Percentiles rank a stretch among this genome's conserved stretches.
Conservation (phyloP, 2,329 filamentous ascomycete species). For the Fusarium phyllophilum region DNA sequence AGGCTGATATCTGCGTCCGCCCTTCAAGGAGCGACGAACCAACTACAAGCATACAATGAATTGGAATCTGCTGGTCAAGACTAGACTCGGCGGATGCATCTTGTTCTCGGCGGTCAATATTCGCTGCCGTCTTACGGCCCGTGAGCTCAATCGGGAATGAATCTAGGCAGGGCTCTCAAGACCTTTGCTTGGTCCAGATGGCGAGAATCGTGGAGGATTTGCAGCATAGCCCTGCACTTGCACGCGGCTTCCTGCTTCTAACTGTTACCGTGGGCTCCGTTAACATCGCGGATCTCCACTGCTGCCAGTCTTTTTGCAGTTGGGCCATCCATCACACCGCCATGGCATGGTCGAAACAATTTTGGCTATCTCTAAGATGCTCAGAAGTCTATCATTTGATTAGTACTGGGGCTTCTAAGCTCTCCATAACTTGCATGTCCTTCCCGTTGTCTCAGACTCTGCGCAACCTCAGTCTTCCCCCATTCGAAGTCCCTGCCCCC, state of each 20-base stretch:
- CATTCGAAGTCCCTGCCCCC: slow-evolving; percentile 43
- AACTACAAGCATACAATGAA: slow-evolving; percentile 8
- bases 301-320: slow-evolving; percentile 15
- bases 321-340: slow-evolving; percentile 28
- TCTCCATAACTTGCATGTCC: slow-evolving; percentile 51
- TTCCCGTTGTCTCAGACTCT: slow-evolving; percentile 57
- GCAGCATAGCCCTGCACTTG: slow-evolving; percentile 41
- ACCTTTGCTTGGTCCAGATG: slow-evolving; percentile 45
- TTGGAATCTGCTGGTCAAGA: slow-evolving; percentile 17
- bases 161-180: slow-evolving; percentile 19
- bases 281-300: slow-evolving; percentile 25
- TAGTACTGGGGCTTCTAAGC: slow-evolving; percentile 45
- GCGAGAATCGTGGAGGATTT: slow-evolving; percentile 38
- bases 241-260: slow-evolving; percentile 47
- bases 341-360: slow-evolving; percentile 22
- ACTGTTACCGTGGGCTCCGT: slow-evolving; percentile 35
- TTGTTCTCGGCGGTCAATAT: slow-evolving; percentile 21
- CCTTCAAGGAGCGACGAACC: slow-evolving; percentile 2
- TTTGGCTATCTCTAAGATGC: slow-evolving; percentile 22
- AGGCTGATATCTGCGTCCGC: slow-evolving; percentile 24
- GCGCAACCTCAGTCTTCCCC: slow-evolving; percentile 50
- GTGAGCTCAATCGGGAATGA: slow-evolving; percentile 35
- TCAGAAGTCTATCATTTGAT: slow-evolving; percentile 29
- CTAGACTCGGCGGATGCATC: slow-evolving; percentile 25
- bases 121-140: slow-evolving; percentile 34